Base-by-base conservation (phyloP, 129 eudicot species). In the Saposhnikovia divaricata region DNA sequence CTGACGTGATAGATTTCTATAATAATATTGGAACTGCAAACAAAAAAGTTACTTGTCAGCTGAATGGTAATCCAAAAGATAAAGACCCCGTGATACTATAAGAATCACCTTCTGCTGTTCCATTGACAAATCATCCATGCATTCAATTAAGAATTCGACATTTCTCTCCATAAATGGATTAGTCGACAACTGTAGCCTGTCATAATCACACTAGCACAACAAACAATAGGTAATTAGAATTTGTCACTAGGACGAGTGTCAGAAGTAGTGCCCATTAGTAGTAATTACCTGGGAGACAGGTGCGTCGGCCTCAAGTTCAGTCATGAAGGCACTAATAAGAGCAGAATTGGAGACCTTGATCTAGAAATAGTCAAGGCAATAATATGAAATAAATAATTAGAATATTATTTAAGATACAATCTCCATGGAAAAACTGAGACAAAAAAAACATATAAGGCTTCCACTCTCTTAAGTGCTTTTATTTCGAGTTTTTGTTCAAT, bases 61-160 rank as follows among this genome's bases (percentile, higher is more conserved):
- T 13, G 11, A 74, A n/a, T 74, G 78, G 78, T 13, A 19, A 44
- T 46, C 34, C 59, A 44, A 13, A 73, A 11, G 59, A 43, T n/a
- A 43, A 27, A 40, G 57, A 74, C 40, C 28, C 23, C 19, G 10
- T 46, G 12, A 23, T 25, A 74, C 5, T n/a, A 25, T n/a, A 46
- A 14, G 18, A 73, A 68, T 65, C 73, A 96, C 99, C 96, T 89
- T 92, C 73, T 96, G 99, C 71, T 96, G 99, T 80, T 96, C 98
- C 93, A 82, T 82, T 40, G 99, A 92, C 78, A 96, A 86, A 82
- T 92, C 98, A 84, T 96, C 99, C 98, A 96, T 96, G 88, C 97
- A 96, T 76, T 92, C 97, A 77, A 88, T 89, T 81, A 96, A 87
- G 86, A 96, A 92, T 84, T 96, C 99, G 74, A 96, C 86, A 86